A percentile compares a stretch with the other conserved stretches of the same genome.
phyloP scores from a whole-genome alignment of 1,284 basidiomycete genomes.

The Microbotryum lychnidis-dioicae region DNA sequence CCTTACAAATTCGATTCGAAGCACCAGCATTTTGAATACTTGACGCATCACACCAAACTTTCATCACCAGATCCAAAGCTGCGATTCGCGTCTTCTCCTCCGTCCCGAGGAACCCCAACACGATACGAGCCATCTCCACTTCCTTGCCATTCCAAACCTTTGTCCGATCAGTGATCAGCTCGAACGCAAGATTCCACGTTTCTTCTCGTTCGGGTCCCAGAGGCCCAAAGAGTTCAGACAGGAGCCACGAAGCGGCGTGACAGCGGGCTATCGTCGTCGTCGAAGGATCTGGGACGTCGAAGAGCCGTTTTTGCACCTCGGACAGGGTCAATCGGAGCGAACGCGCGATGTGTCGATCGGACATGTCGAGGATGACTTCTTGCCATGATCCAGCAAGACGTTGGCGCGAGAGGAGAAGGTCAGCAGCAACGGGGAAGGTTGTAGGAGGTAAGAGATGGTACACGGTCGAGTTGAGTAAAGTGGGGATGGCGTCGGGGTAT shows the following conservation, averaged over 20 bases:
- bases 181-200: background rate
- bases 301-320: background rate
- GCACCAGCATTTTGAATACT: slow-evolving; percentile 7
- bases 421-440: slow-evolving; percentile 8
- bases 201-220: background rate
- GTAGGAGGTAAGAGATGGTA: slow-evolving; percentile 9
- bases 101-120: background rate
- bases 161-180: slow-evolving; percentile 1
- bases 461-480: slow-evolving; percentile 1
- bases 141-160: background rate
- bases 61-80: background rate
- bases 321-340: slow-evolving; percentile 12
- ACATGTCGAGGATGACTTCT: slow-evolving; percentile 1
- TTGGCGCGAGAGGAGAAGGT: slow-evolving; percentile 6
- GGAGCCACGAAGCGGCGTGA: slow-evolving; percentile 4
- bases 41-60: background rate
- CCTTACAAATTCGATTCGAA: slow-evolving; percentile 7
- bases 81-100: slow-evolving; percentile 34
- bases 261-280: background rate
- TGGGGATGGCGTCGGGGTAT: background rate
- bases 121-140: background rate
- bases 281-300: background rate
- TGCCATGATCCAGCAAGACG: slow-evolving; percentile 12
- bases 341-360: slow-evolving; percentile 10
- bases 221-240: slow-evolving; percentile 13